These are phyloP conservation scores for Teratosphaeria gauchensis DNA, from an alignment of 2,329 filamentous ascomycete genomes.

Conservation along the genomic window DNA sequence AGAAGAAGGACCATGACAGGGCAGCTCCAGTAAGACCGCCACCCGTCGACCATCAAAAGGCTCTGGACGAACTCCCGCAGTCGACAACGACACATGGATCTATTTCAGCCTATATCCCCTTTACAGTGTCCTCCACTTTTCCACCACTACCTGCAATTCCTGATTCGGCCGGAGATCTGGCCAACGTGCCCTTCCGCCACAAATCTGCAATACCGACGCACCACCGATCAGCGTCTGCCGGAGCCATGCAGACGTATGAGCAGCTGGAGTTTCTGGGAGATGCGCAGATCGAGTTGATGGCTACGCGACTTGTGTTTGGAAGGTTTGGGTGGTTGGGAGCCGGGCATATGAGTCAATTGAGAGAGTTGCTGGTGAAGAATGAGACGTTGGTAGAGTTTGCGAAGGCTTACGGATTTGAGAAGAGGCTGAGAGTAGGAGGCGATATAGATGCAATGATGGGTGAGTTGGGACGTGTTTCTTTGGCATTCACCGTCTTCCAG, in stretches of 20 bases:
- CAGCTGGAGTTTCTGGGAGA: slow-evolving; percentile 83
- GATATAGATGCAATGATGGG: slow-evolving; percentile 22
- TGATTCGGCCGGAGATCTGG: slow-evolving; percentile 10
- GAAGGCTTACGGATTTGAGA: slow-evolving; percentile 59
- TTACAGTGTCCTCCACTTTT: slow-evolving; percentile 11
- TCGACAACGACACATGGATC: slow-evolving; percentile 4
- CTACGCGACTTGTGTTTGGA: slow-evolving; percentile 64
- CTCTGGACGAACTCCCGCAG: slow-evolving; percentile 11
- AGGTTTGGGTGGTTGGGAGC: slow-evolving; percentile 57
- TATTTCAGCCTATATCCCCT: slow-evolving; percentile 12
- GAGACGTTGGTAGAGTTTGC: slow-evolving; percentile 63
- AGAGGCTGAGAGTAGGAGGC: slow-evolving; percentile 45
- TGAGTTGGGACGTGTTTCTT: not conserved
- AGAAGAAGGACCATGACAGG: not conserved
- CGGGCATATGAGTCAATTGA: slow-evolving; percentile 63
- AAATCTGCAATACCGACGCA: slow-evolving; percentile 16
- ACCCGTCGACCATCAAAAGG: slow-evolving; percentile 7
- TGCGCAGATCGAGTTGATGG: slow-evolving; percentile 69
- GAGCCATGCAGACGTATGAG: slow-evolving; percentile 52
- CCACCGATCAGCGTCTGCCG: slow-evolving; percentile 12
- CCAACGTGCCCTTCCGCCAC: slow-evolving; percentile 24
- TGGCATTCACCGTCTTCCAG: not conserved
- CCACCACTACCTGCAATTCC: slow-evolving; percentile 22
- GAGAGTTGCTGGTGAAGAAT: slow-evolving; percentile 75
- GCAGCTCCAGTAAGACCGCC: not conserved